Evolutionary conservation across 371 early-diverging fungal species (phyloP).

Genomic region (Mortierella sp.): DNA sequence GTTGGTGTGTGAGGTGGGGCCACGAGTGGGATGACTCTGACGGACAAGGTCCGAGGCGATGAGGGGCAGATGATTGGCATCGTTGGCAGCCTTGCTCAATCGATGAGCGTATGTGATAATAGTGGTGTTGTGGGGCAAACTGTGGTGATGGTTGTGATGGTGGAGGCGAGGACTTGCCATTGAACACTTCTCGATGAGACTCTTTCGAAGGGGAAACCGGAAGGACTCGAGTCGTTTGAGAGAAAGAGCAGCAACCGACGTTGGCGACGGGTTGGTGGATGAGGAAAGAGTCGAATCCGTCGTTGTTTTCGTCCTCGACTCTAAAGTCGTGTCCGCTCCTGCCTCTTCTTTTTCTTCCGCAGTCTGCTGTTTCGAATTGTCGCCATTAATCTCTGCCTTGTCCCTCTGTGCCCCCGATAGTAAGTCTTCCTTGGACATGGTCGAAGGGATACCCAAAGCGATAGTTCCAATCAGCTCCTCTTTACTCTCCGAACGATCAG

Average conservation of each 20-base stretch:
- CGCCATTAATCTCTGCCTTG: neutral
- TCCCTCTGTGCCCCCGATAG: neutral
- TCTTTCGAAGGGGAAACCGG: conserved; percentile 26
- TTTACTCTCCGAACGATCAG: conserved; percentile 27
- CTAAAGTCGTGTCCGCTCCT: too few species aligned
- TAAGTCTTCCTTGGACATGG: neutral
- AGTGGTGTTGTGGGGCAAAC: conserved; percentile 20
- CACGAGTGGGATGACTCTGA: too few species aligned
- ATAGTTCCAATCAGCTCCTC: neutral
- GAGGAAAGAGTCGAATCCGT: neutral
- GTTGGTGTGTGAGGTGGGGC: neutral
- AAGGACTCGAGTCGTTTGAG: conserved; percentile 16
- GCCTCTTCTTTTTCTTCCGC: neutral
- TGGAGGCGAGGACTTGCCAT: neutral
- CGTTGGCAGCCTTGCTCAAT: neutral
- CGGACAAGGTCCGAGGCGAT: neutral
- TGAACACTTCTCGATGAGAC: conserved; percentile 4
- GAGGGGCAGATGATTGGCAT: neutral
- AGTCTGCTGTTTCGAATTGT: neutral
- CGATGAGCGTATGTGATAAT: neutral
- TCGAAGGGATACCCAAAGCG: neutral
- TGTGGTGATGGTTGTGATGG: conserved; percentile 29
- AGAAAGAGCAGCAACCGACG: neutral
- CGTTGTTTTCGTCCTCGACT: neutral
- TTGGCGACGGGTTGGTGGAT: neutral